These are phyloP conservation scores for Plasmodium berghei DNA, from an alignment of 169 alveolate genomes.

Conservation along the genomic window DNA sequence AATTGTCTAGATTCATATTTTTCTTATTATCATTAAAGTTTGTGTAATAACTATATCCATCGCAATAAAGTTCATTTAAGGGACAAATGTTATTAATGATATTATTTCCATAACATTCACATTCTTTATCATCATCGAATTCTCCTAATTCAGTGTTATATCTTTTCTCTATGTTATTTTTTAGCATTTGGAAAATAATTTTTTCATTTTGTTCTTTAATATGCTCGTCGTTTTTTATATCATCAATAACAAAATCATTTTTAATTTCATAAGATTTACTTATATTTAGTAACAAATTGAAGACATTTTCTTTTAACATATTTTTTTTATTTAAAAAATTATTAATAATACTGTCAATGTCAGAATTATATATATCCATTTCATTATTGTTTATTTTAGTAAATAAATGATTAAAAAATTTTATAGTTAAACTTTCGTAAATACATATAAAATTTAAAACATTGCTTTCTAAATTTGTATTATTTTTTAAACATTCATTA, in stretches of 20 bases:
- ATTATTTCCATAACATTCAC: too few species aligned
- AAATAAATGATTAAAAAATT: conserved; percentile 67
- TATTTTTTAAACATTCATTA: conserved; percentile 22
- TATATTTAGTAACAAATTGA: conserved; percentile 45
- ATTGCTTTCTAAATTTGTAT: conserved; percentile 33
- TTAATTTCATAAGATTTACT: conserved; percentile 60
- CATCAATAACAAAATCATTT: conserved; percentile 25
- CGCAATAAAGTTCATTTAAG: too few species aligned
- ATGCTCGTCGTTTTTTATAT: conserved; percentile 42
- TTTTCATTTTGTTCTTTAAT: conserved; percentile 59
- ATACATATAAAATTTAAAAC: conserved; percentile 27
- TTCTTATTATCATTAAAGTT: background rate
- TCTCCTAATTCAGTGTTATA: background rate
- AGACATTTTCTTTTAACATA: conserved; percentile 59
- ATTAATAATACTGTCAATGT: conserved; percentile 41
- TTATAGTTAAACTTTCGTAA: conserved; percentile 59
- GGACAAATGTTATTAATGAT: too few species aligned
- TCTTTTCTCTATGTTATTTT: conserved; percentile 28
- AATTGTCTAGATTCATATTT: background rate
- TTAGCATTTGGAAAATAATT: conserved; percentile 48
- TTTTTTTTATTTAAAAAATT: conserved; percentile 60
- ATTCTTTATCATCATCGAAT: background rate
- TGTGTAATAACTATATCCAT: background rate
- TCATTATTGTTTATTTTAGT: conserved; percentile 53
- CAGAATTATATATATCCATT: conserved; percentile 44